Base-by-base conservation (phyloP, 225 moss, liverwort and hornwort genomes). In the Marchantia polymorpha region DNA sequence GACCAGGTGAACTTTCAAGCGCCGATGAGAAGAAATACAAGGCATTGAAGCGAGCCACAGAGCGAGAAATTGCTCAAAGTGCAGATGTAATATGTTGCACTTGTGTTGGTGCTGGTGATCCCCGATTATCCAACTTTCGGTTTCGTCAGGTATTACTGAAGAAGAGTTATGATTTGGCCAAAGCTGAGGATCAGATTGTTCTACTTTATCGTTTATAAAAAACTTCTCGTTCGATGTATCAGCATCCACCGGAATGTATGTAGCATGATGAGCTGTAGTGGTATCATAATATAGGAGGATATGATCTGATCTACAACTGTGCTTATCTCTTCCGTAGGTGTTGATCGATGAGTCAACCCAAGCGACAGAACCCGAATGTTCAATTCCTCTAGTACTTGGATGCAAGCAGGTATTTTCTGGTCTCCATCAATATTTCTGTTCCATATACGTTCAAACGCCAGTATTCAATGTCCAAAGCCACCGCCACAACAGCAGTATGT, bases 11-110 rank as follows among this genome's bases (percentile, higher is more conserved):
- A 73, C 81, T 99, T 78, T 99, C 97, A 72, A 99, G 97, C 53
- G 88, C 94, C 5, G 97, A 99, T 84, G 97, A 99, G 90, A 99
- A 99, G 83, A 99, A 99, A 73, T 99, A 99, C 83, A 99, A 99
- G 82, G 91, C 97, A 13, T 72, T 99, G 52, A 99, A 95, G 81
- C 84, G 97, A 80, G 95, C 97, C 47, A 95, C 97, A 30, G 97
- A 99, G 78, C 87, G 97, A 78, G 97, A 99, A 76, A 99, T 99
- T 82, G 72, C 87, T 20, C 94, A 94, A 68, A 93, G 93, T 88
- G 97, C 97, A 69, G 97, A 99, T 87, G 97, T 99, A 64, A 93
- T 99, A 76, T 99, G 97, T 77, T 99, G 93, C 83, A 99, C 97
- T 8, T 99, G 97, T 82, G 97, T 99, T 49, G 97, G 97, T 80